Evolutionary conservation across 371 early-diverging fungal genomes (phyloP).

Genomic region (Mucor irregularis): DNA sequence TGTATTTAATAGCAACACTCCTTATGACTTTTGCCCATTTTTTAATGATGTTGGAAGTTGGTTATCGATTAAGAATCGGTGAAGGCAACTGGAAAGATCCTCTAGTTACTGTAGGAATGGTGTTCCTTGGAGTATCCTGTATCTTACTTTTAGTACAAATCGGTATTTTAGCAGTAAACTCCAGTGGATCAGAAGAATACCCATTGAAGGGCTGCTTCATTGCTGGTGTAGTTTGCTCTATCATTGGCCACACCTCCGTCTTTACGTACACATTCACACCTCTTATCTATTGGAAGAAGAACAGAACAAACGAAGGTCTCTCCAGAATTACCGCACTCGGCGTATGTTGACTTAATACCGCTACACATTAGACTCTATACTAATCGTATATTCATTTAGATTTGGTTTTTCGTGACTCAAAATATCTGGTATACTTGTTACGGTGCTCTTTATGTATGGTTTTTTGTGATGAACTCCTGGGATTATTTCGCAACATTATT

Average conservation of each 20-base stretch:
- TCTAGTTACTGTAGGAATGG: constrained; percentile 5
- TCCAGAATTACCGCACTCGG: constrained; percentile 21
- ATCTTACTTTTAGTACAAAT: constrained; percentile 2
- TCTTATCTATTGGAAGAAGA: constrained; percentile 16
- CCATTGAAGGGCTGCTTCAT: constrained; percentile 8
- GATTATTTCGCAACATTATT: constrained; percentile 5
- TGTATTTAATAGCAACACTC: constrained; percentile 7
- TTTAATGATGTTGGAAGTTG: constrained; percentile 17
- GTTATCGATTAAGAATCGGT: constrained; percentile 6
- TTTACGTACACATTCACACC: constrained; percentile 24
- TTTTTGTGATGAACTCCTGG: constrained; percentile 15
- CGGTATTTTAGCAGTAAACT: not conserved
- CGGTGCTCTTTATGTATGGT: constrained; percentile 20
- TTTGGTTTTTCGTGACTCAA: constrained; percentile 19
- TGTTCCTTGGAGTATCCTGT: constrained; percentile 2
- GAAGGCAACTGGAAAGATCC: constrained; percentile 11
- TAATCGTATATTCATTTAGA: constrained; percentile 1
- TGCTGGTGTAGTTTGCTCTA: constrained; percentile 1
- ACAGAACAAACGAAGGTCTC: constrained; percentile 1
- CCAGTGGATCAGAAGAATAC: not conserved
- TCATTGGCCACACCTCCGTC: not conserved
- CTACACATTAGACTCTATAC: too few species aligned
- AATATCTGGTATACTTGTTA: constrained; percentile 12
- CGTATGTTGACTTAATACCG: not conserved
- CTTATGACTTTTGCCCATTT: constrained; percentile 14